Conservation (phyloP, 345 rosid species). For the Tarenaya hassleriana region DNA sequence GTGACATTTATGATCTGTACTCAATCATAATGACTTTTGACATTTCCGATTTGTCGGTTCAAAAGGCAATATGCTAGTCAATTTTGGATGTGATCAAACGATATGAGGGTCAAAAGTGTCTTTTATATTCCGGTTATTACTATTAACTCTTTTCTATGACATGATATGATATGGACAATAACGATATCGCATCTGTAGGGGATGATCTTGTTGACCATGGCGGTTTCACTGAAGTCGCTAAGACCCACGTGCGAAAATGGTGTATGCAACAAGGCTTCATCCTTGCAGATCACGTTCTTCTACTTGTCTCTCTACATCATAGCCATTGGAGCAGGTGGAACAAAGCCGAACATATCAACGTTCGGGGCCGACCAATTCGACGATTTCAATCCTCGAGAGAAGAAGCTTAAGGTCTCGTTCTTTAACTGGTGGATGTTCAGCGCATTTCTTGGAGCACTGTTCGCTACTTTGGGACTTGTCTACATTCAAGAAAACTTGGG, state of each 20-base stretch:
- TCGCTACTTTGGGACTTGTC: constrained; percentile 74
- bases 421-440: constrained; percentile 99
- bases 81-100: no score
- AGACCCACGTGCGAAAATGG: constrained; percentile 59
- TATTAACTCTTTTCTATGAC: no score
- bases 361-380: constrained; percentile 98
- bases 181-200: constrained; percentile 43
- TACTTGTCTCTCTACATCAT: constrained; percentile 68
- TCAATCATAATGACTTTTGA: no score
- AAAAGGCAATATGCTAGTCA: no score
- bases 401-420: constrained; percentile 66
- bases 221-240: constrained; percentile 57
- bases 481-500: constrained; percentile 87
- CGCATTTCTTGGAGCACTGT: constrained; percentile 65
- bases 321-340: constrained; percentile 84
- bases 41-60: no score
- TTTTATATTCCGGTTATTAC: no score
- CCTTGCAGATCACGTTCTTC: constrained; percentile 58
- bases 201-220: constrained; percentile 71
- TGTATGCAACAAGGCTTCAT: constrained; percentile 65
- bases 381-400: constrained; percentile 48
- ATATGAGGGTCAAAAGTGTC: no score
- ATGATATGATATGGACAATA: no score
- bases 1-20: no score
- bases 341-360: constrained; percentile 89